Percentiles rank a stretch among this genome's conserved stretches.
These are phyloP conservation scores for Candida maesae DNA, from an alignment of 805 yeast genomes.

Conservation along the genomic window DNA sequence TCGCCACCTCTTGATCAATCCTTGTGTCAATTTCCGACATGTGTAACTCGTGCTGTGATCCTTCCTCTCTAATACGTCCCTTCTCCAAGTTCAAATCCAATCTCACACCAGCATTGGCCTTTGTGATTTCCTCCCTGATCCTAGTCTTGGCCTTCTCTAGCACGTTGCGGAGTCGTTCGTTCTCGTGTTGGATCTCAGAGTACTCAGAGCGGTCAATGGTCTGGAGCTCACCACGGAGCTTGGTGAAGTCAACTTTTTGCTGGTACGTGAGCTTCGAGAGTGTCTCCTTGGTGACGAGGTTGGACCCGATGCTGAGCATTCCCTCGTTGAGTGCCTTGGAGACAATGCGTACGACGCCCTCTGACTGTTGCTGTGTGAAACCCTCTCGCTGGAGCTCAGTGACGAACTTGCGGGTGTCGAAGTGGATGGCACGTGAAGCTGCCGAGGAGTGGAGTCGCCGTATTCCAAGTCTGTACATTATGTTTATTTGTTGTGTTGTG, in stretches of 20 bases:
- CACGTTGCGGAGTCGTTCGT: constrained; percentile 78
- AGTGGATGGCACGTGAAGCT: constrained; percentile 13
- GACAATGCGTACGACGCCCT: constrained; percentile 71
- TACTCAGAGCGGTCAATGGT: constrained; percentile 85
- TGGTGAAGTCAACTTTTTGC: constrained; percentile 95
- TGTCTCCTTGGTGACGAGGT: constrained; percentile 81
- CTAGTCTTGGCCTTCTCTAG: constrained; percentile 81
- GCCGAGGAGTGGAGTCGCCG: constrained; percentile 4
- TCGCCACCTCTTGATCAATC: constrained; percentile 92
- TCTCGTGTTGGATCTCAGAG: constrained; percentile 77
- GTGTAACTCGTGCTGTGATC: constrained; percentile 86
- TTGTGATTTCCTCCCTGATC: constrained; percentile 87
- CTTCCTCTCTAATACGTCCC: constrained; percentile 92
- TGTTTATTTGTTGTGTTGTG: background rate
- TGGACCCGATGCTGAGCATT: constrained; percentile 65
- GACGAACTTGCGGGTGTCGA: constrained; percentile 27
- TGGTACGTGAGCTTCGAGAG: constrained; percentile 85
- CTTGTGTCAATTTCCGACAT: constrained; percentile 93
- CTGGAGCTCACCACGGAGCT: constrained; percentile 86
- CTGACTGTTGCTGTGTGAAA: constrained; percentile 72
- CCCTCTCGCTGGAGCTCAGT: constrained; percentile 48
- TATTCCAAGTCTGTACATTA: constrained; percentile 3
- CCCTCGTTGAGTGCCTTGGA: constrained; percentile 77
- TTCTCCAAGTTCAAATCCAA: constrained; percentile 90
- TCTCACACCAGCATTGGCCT: constrained; percentile 84